phyloP scores from a whole-genome alignment of 345 rosid genomes.

The Brassica carinata region DNA sequence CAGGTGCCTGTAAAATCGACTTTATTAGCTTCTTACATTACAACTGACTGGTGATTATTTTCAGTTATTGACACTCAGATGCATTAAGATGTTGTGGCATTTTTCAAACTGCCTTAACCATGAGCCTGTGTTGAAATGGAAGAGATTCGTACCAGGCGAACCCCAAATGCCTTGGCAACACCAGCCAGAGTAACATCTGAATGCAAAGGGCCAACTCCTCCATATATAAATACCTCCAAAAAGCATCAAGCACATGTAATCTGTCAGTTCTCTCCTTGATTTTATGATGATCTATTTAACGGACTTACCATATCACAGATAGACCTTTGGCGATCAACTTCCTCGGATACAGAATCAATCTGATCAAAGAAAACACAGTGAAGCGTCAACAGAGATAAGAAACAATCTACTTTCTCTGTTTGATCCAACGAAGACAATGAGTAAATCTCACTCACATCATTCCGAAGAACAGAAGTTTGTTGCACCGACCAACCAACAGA shows the following conservation, averaged over 20 bases:
- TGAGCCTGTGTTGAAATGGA: conserved; percentile 2
- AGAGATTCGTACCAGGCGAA: conserved; percentile 71
- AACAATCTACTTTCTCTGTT: background rate
- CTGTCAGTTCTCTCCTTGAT: conserved; percentile 14
- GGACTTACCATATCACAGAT: conserved; percentile 72
- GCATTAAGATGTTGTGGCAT: conserved; percentile 9
- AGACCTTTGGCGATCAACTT: conserved; percentile 76
- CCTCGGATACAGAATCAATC: conserved; percentile 98
- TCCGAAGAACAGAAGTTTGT: conserved; percentile 60
- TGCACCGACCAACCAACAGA: conserved; percentile 80
- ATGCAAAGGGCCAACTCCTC: conserved; percentile 95
- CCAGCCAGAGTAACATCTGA: conserved; percentile 92
- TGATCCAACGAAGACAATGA: conserved; percentile 13
- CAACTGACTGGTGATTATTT: background rate
- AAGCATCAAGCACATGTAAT: background rate
- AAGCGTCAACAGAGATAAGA: conserved; percentile 22
- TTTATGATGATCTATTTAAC: conserved; percentile 19
- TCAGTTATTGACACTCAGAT: background rate
- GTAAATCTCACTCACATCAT: conserved; percentile 70
- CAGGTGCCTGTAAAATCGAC: conserved; percentile 70
- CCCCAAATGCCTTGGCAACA: conserved; percentile 97
- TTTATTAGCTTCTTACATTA: conserved; percentile 1
- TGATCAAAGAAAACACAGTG: conserved; percentile 43
- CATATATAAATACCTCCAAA: conserved; percentile 76
- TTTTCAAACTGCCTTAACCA: background rate